Base-by-base conservation (phyloP, 2,329 filamentous ascomycete species). In the Cadophora luteo-olivacea region DNA sequence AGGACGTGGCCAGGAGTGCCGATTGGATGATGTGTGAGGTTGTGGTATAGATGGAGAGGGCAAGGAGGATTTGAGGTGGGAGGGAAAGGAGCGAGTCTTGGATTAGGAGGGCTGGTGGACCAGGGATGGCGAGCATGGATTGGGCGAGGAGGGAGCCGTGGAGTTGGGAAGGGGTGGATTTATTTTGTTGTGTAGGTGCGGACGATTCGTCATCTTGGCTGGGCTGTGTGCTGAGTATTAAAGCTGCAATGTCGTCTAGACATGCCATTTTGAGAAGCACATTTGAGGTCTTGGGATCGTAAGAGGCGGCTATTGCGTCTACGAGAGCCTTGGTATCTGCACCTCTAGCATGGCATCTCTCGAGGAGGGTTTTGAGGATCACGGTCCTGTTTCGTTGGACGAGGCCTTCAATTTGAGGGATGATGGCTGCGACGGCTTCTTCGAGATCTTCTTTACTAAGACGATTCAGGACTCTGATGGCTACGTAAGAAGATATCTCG, bases 401-500 rank as follows among this genome's bases (percentile, higher is more conserved):
- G 9, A 98, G 84, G 61, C 86, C 87, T 0, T 88, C 85, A 6
- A 97, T 85, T 65, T 93, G 89, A 0, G 93, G 91, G 4, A 90
- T 79, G 66, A 97, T 91, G 74, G 89, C 85, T 61, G 89, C 84
- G 66, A 94, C 87, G 0, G 92, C 92, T 66, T 88, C 87, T 52
- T 90, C 84, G 9, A 99, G 84, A 76, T 97, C 94, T 69, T 97
- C 93, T 77, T 93, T 94, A 79, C 92, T 91, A 12, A 98, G 84
- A 65, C 96, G 88, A 77, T 93, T 92, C 54, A 99, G 83, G 3
- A 97, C 89, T 68, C 89, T 88, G 73, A 94, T 92, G 24, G 93
- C 93, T 0, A 97, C 92, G 76, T 97, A 98, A 29, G 89, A 91
- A 6, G 96, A 94, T 61, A 94, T 92, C 75, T 97, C 94, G 78